Base-by-base conservation (phyloP, 352 stramenopile genomes). In the Globisporangium abappressorium region DNA sequence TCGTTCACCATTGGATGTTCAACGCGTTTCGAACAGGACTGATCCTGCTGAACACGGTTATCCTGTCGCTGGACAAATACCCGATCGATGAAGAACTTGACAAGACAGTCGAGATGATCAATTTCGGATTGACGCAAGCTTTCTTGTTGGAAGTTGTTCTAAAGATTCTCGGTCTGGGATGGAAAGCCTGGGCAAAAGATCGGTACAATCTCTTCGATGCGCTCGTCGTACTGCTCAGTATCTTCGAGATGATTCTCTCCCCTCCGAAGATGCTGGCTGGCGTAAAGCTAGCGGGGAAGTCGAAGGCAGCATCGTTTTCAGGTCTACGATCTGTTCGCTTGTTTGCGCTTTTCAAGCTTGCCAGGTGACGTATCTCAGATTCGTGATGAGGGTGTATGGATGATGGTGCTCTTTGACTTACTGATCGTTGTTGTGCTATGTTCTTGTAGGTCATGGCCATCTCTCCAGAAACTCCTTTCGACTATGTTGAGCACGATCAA, bases 301-400 rank as follows among this genome's bases (percentile, higher is more conserved):
- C 73, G 3, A 80, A 77, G 20, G 65, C 75, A 1, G 54, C 68
- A 20, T 82, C 79, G 36, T 86, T 90, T 34, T 95, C 89, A 2
- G 90, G 89, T 1, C 77, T 98, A n/a, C 74, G 93, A 36, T 96
- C 86, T 1, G 74, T 98, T 49, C 79, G 93, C 14, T 65, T 98
- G 22, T 94, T 98, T 66, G 71, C 90, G 18, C 64, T 97, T 9
- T 96, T 98, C 62, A 98, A 98, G 70, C 87, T 98, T 34, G 91
- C 90, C 7, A 80, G 85, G 71, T 80, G 30, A 30, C 33, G 47
- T 30, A 26, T 55, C 20, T 26, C 6, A 14, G 34, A 14, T 41
- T 41, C 34, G 9, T 41, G 34, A 14, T 14, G 34, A 41, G 12
- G 34, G 34, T 41, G 34, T 41, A n/a, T 38, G 22, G 26, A 57